A percentile compares a stretch with the other conserved stretches of the same genome.
These are phyloP conservation scores for Nannizziopsis arthrosporioides DNA, from an alignment of 2,329 filamentous ascomycete genomes.

Conservation along the genomic window DNA sequence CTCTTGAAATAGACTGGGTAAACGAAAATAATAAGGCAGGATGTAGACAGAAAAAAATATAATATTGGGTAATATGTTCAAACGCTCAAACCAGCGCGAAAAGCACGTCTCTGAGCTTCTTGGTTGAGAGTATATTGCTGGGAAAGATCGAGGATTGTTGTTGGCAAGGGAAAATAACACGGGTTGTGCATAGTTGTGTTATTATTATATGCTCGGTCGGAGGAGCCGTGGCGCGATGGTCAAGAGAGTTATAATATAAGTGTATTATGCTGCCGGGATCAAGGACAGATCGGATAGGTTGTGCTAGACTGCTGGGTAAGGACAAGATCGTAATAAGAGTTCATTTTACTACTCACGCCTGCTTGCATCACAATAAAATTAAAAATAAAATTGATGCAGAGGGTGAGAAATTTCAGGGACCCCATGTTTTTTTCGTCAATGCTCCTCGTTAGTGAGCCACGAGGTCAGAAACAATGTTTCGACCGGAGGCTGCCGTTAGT, in stretches of 20 bases:
- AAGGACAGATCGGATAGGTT: constrained; percentile 9
- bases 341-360: constrained; percentile 9
- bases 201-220: constrained; percentile 14
- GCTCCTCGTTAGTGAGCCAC: constrained; percentile 2
- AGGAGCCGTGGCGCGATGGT: constrained; percentile 5
- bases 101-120: background rate
- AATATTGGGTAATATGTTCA: constrained; percentile 10
- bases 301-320: constrained; percentile 2
- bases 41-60: constrained; percentile 5
- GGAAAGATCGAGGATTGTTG: constrained; percentile 2
- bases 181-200: constrained; percentile 12
- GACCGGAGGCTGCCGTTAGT: constrained; percentile 13
- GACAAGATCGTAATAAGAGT: constrained; percentile 4
- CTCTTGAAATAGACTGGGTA: background rate
- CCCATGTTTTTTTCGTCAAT: background rate
- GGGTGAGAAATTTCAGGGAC: constrained; percentile 6
- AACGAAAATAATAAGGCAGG: background rate
- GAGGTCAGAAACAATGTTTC: constrained; percentile 11
- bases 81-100: background rate
- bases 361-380: constrained; percentile 11
- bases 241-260: constrained; percentile 1
- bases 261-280: constrained; percentile 6
- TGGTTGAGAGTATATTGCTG: constrained; percentile 2
- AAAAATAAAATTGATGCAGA: constrained; percentile 9
- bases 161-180: constrained; percentile 12